These are phyloP conservation scores for Pisolithus marmoratus DNA, from an alignment of 768 basidiomycete genomes.

Conservation along the genomic window DNA sequence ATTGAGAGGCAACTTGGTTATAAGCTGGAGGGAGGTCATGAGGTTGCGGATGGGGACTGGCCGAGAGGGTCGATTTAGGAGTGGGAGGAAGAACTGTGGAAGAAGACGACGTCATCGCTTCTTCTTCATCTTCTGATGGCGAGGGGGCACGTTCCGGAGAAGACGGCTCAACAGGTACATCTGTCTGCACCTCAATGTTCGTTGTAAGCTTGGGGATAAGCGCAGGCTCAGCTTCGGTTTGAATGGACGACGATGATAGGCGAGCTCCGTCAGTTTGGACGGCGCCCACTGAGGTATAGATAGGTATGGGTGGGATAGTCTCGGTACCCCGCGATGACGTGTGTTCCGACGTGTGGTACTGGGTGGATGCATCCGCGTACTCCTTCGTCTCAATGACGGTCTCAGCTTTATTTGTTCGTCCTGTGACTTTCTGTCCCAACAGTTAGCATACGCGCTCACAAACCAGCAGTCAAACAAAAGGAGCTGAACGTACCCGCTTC, in stretches of 20 bases:
- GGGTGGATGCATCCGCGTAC: slow-evolving; percentile 68
- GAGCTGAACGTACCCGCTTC: slow-evolving; percentile 48
- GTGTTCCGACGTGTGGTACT: slow-evolving; percentile 59
- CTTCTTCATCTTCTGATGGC: slow-evolving; percentile 37
- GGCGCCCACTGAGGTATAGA: slow-evolving; percentile 41
- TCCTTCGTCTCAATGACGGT: slow-evolving; percentile 54
- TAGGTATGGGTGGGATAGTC: slow-evolving; percentile 55
- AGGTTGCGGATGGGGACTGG: slow-evolving; percentile 17
- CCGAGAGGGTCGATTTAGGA: slow-evolving; percentile 38
- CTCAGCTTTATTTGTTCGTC: slow-evolving; percentile 48
- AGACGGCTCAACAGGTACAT: slow-evolving; percentile 17
- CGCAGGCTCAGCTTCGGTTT: slow-evolving; percentile 35
- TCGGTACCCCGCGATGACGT: slow-evolving; percentile 44
- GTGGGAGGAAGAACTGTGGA: slow-evolving; percentile 70
- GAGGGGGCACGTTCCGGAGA: slow-evolving; percentile 36
- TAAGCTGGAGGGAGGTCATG: slow-evolving; percentile 73
- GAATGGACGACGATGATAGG: slow-evolving; percentile 24
- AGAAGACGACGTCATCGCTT: slow-evolving; percentile 65
- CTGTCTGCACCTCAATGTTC: slow-evolving; percentile 65
- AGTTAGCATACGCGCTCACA: slow-evolving; percentile 10
- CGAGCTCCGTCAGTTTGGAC: slow-evolving; percentile 48
- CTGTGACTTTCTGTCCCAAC: slow-evolving; percentile 54
- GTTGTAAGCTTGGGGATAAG: slow-evolving; percentile 28
- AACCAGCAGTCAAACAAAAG: not conserved
- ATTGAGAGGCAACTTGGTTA: slow-evolving; percentile 47